phyloP scores from a whole-genome alignment of 164 flowering plant species.

The Warburgia ugandensis region DNA sequence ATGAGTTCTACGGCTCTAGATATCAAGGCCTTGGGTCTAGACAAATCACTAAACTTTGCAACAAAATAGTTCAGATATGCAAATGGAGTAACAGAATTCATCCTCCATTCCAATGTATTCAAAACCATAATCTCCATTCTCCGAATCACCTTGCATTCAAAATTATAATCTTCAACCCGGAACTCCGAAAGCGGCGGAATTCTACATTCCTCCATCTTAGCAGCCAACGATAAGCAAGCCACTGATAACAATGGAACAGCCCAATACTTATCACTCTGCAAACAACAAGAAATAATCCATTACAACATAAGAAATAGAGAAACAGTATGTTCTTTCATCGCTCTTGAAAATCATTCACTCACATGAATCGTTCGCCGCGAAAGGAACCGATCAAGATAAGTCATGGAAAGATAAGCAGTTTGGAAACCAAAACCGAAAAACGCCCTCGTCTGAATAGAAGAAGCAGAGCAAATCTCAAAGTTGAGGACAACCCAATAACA shows the following conservation, averaged over 20 bases:
- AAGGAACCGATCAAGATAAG: slow-evolving; percentile 57
- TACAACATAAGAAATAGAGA: background rate
- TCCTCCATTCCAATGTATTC: slow-evolving; percentile 60
- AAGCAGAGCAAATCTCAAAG: background rate
- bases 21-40: slow-evolving; percentile 10
- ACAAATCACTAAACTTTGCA: slow-evolving; percentile 26
- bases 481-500: background rate
- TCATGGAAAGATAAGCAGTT: slow-evolving; percentile 54
- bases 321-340: background rate
- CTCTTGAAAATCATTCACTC: slow-evolving; percentile 11
- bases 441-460: slow-evolving; percentile 35
- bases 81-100: slow-evolving; percentile 60
- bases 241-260: slow-evolving; percentile 48
- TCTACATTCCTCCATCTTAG: slow-evolving; percentile 65
- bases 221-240: slow-evolving; percentile 58
- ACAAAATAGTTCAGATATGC: slow-evolving; percentile 44
- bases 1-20: slow-evolving; percentile 30
- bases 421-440: slow-evolving; percentile 40
- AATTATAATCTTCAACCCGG: slow-evolving; percentile 26
- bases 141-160: slow-evolving; percentile 37
- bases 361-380: slow-evolving; percentile 46
- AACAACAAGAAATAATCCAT: background rate
- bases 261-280: slow-evolving; percentile 46
- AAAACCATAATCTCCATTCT: slow-evolving; percentile 69
- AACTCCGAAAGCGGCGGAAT: slow-evolving; percentile 41